A percentile compares a stretch with the other conserved stretches of the same genome.
Conservation (phyloP, 192 early-diverging fungal species). For the Piromyces finnis region DNA sequence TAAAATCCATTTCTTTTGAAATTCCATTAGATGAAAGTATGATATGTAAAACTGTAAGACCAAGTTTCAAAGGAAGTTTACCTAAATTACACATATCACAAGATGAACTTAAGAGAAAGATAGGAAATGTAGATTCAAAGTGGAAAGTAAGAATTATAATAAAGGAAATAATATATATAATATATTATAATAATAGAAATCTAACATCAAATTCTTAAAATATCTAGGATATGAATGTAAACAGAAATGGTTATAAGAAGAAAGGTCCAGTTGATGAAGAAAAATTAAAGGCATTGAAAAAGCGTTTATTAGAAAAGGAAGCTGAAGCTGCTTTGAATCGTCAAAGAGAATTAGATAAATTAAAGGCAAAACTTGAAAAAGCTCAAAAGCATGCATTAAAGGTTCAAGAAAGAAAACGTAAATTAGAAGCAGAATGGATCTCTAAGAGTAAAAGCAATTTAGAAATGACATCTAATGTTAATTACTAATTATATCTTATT, state of each 20-base stretch:
- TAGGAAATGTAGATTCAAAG: not conserved
- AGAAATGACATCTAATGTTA: not conserved
- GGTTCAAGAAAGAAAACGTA: not conserved
- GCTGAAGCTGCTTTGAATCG: not conserved
- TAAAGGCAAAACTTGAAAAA: not conserved
- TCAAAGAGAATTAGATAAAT: not conserved
- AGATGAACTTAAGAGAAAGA: not conserved
- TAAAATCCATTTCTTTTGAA: not conserved
- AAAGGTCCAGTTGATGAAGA: not conserved
- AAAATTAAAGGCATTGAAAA: not conserved
- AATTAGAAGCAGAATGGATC: not conserved
- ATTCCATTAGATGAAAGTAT: not conserved
- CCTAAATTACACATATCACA: not conserved
- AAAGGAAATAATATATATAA: too few relatives aligned
- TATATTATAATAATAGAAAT: too few relatives aligned
- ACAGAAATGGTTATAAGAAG: not conserved
- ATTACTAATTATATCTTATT: too few relatives aligned
- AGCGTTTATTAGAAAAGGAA: not conserved
- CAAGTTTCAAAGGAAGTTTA: not conserved
- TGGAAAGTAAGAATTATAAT: not conserved
- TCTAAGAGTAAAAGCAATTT: not conserved
- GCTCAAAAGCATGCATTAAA: not conserved
- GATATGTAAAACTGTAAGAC: not conserved
- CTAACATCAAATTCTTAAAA: too few relatives aligned
- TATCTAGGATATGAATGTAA: not conserved